Evolutionary conservation across 192 early-diverging fungal genomes (phyloP).

Genomic region (Radiomyces spectabilis): DNA sequence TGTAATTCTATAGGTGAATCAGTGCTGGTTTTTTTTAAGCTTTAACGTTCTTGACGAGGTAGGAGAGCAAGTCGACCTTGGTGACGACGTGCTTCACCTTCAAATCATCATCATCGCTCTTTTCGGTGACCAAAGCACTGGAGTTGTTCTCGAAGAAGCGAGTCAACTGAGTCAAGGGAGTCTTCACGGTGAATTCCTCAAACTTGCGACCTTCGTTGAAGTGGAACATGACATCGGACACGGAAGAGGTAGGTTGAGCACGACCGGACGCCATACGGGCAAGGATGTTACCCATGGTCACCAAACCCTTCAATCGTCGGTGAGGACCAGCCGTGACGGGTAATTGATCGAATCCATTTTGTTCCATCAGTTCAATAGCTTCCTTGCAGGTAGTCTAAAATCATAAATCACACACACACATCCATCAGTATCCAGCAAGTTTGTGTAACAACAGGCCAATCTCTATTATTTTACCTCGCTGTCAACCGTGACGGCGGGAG

Average conservation of each 20-base stretch:
- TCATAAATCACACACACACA: too few species aligned
- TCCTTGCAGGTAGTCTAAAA: slow-evolving; percentile 54
- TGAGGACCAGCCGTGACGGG: slow-evolving; percentile 77
- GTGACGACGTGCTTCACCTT: slow-evolving; percentile 83
- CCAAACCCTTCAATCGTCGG: slow-evolving; percentile 61
- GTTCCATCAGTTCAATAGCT: slow-evolving; percentile 85
- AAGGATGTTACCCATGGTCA: slow-evolving; percentile 64
- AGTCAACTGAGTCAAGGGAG: slow-evolving; percentile 74
- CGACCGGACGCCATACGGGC: slow-evolving; percentile 71
- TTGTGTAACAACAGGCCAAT: background rate
- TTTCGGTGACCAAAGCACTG: slow-evolving; percentile 80
- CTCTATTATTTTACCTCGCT: slow-evolving; percentile 35
- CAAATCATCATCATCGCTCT: slow-evolving; percentile 40
- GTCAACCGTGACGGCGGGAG: slow-evolving; percentile 81
- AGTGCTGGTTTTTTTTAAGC: too few species aligned
- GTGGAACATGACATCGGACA: slow-evolving; percentile 76
- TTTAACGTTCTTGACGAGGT: slow-evolving; percentile 55
- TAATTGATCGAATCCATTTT: slow-evolving; percentile 90
- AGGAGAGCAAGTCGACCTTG: slow-evolving; percentile 86
- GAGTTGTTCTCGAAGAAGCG: slow-evolving; percentile 91
- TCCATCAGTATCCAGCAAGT: background rate
- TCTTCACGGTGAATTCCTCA: slow-evolving; percentile 80
- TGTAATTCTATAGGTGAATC: too few species aligned
- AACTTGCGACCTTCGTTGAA: slow-evolving; percentile 58
- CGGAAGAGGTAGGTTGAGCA: slow-evolving; percentile 54